phyloP scores from a whole-genome alignment of 1,284 basidiomycete species.

The Sporisorium scitamineum region DNA sequence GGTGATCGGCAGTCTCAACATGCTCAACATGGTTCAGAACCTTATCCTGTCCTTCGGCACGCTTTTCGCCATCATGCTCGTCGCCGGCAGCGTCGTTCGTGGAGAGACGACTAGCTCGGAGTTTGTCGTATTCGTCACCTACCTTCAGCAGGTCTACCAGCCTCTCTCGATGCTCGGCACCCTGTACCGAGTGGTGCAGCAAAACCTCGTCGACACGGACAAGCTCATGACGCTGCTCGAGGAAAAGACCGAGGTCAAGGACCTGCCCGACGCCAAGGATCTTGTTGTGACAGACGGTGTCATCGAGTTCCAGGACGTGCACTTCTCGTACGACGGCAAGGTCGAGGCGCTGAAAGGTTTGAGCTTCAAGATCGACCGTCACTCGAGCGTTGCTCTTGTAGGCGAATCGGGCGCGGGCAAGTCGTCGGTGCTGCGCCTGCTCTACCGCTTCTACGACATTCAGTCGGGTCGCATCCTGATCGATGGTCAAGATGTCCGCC shows the following conservation, averaged over 20 bases:
- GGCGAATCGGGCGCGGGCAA: slow-evolving; percentile 80
- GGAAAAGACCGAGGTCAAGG: slow-evolving; percentile 78
- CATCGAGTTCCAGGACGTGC: slow-evolving; percentile 78
- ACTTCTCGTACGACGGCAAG: slow-evolving; percentile 78
- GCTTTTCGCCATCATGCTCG: slow-evolving; percentile 54
- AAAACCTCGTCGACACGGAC: slow-evolving; percentile 74
- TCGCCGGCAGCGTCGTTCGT: slow-evolving; percentile 52
- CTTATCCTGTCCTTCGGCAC: slow-evolving; percentile 63
- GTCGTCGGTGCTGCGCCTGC: slow-evolving; percentile 82
- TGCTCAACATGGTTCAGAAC: slow-evolving; percentile 66
- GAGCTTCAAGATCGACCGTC: slow-evolving; percentile 84
- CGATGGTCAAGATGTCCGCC: slow-evolving; percentile 85
- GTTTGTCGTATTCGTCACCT: slow-evolving; percentile 84
- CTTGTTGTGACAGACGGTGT: slow-evolving; percentile 79
- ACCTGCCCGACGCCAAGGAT: slow-evolving; percentile 80
- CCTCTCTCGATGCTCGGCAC: slow-evolving; percentile 63
- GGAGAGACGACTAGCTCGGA: slow-evolving; percentile 70
- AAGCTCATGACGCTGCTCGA: slow-evolving; percentile 69
- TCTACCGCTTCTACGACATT: slow-evolving; percentile 91
- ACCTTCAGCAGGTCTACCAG: slow-evolving; percentile 77
- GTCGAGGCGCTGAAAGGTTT: slow-evolving; percentile 80
- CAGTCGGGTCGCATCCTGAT: slow-evolving; percentile 72
- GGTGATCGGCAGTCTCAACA: slow-evolving; percentile 71
- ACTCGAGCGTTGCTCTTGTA: slow-evolving; percentile 60
- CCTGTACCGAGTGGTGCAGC: slow-evolving; percentile 68